Evolutionary conservation across 768 basidiomycete genomes (phyloP).

Genomic region (Mycena belliarum): DNA sequence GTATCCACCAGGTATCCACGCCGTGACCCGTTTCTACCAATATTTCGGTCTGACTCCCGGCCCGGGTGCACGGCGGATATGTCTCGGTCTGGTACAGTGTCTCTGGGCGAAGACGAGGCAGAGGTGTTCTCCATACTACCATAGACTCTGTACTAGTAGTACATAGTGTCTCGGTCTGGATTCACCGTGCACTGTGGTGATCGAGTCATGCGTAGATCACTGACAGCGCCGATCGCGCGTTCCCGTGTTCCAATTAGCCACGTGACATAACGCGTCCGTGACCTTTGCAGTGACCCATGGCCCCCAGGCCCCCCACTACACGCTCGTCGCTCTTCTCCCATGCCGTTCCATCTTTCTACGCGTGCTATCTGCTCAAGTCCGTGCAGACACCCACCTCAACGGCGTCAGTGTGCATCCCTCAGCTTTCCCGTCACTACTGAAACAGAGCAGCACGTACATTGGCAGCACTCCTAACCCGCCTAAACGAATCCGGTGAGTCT

Average conservation of each 20-base stretch:
- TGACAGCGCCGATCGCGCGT: constrained; percentile 23
- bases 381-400: constrained; percentile 53
- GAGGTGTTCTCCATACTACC: too few species aligned
- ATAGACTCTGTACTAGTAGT: too few species aligned
- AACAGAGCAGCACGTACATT: constrained; percentile 62
- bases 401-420: too few species aligned
- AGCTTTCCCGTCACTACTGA: background rate
- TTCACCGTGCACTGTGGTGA: too few species aligned
- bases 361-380: constrained; percentile 81
- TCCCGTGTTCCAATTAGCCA: background rate
- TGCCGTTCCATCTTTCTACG: constrained; percentile 69
- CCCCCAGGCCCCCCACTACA: background rate
- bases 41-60: constrained; percentile 41
- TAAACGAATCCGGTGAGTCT: constrained; percentile 55
- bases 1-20: constrained; percentile 49
- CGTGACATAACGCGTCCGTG: background rate
- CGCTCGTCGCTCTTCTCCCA: constrained; percentile 38
- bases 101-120: too few species aligned
- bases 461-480: constrained; percentile 72
- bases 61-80: constrained; percentile 34
- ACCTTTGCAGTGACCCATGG: background rate
- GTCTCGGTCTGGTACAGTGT: constrained; percentile 40
- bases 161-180: too few species aligned
- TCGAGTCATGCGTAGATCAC: too few species aligned
- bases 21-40: constrained; percentile 47